phyloP scores from a whole-genome alignment of 1,284 basidiomycete genomes.

The Ceratobasidium sp. region DNA sequence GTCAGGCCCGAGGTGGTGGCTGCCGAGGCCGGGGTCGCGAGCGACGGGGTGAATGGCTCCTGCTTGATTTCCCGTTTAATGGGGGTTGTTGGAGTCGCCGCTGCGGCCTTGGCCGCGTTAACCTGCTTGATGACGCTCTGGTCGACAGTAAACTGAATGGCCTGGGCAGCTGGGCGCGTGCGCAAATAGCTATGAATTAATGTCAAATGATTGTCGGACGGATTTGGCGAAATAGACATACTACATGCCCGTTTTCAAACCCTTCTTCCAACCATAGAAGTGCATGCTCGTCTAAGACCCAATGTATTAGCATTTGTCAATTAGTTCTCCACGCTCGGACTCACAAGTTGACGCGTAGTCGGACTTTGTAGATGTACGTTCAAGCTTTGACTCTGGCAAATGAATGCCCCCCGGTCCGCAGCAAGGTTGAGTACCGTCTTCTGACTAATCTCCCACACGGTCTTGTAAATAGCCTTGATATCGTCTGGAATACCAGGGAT shows the following conservation, averaged over 20 bases:
- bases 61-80: constrained; percentile 37
- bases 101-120: constrained; percentile 58
- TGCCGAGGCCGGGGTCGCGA: constrained; percentile 41
- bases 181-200: constrained; percentile 75
- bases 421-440: constrained; percentile 99
- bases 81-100: constrained; percentile 44
- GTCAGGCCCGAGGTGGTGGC: constrained; percentile 15
- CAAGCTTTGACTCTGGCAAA: constrained; percentile 93
- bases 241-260: constrained; percentile 98
- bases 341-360: constrained; percentile 85
- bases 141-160: constrained; percentile 98
- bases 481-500: constrained; percentile 88
- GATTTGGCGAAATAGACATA: constrained; percentile 44
- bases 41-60: constrained; percentile 27
- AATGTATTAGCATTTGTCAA: neutral
- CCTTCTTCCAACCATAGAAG: constrained; percentile 99
- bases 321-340: constrained; percentile 48
- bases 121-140: constrained; percentile 81
- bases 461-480: constrained; percentile 97
- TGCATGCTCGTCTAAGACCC: constrained; percentile 86
- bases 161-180: constrained; percentile 93
- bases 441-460: constrained; percentile 99
- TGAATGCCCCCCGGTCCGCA: constrained; percentile 98
- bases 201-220: neutral
- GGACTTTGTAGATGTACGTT: constrained; percentile 96